Conservation (phyloP, 108 stramenopile genomes). For the Parmales sp. region DNA sequence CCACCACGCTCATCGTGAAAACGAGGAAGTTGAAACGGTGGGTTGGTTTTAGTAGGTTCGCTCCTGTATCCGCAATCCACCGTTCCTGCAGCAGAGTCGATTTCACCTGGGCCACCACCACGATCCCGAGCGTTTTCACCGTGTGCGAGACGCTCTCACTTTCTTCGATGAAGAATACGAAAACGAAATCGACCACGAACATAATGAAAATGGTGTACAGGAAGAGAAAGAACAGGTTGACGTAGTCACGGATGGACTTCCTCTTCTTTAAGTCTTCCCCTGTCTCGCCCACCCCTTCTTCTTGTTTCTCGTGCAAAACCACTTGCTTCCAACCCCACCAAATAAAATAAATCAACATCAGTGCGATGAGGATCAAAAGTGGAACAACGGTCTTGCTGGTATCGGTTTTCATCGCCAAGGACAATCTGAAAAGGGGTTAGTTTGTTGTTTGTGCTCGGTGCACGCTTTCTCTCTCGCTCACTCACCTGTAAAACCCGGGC, state of each 20-base stretch:
- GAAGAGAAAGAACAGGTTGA: constrained; percentile 2
- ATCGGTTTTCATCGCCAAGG: neutral
- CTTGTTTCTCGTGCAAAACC: neutral
- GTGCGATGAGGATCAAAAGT: constrained; percentile 1
- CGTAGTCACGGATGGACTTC: neutral
- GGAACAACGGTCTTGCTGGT: neutral
- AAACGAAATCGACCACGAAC: constrained; percentile 7
- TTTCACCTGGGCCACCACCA: neutral
- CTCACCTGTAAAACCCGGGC: too few species aligned
- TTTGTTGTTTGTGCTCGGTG: too few species aligned
- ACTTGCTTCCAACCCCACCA: neutral
- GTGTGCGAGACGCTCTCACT: neutral
- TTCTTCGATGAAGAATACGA: neutral
- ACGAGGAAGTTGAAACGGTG: constrained; percentile 10
- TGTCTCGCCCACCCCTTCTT: neutral
- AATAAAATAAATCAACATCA: neutral
- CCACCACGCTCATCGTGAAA: constrained; percentile 7
- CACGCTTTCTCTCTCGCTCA: too few species aligned
- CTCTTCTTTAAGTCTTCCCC: neutral
- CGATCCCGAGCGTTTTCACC: neutral
- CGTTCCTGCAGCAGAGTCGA: neutral
- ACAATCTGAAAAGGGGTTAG: constrained; percentile 1
- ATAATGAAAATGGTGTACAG: neutral
- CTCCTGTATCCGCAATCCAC: neutral
- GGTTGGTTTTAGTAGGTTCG: constrained; percentile 1